Base-by-base conservation (phyloP, 140 eudicot species). In the Anethum foeniculum region DNA sequence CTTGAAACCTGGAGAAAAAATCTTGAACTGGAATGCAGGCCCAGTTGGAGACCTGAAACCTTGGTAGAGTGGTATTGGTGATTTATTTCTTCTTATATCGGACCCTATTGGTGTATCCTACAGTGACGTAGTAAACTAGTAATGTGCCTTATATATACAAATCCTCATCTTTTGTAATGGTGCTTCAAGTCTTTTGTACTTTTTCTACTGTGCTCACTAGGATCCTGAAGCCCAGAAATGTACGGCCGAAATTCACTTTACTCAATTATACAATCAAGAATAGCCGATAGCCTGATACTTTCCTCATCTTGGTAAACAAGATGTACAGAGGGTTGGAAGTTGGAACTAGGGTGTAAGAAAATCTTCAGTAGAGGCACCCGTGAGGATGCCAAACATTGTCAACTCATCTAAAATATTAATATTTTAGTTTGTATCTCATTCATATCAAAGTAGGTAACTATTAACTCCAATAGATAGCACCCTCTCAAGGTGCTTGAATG, bases 21-120 rank as follows among this genome's bases (percentile, higher is more conserved):
- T 83, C 44, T 86, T 94, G 60, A 90, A 94, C 89, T 94, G 98
- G 98, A 94, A 97, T 0, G 97, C 94, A 0, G 98, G 98, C 7
- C 97, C 96, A 0, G 79, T 86, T 23, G 97, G 88, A 41, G 98
- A 94, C 79, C 88, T 92, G 72, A 94, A 94, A 79, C 97, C 98
- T 65, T 94, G 98, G 98, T 94, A 90, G 86, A 88, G 85, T 16
- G 79, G 54, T 75, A 13, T 13, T 43, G n/a, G 49, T 43, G 27
- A 36, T 39, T 71, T 12, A 8, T 69, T 69, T 30, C 44, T 36
- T 12, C 75, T 36, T 34, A 3, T n/a, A n/a, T 7, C 32, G 5
- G 15, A 58, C 67, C 30, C 11, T n/a, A 23, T 23, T 58, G 67
- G 67, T 58, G 23, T 58, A 58, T 15, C 6, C 30, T 58, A 23